Evolutionary conservation across 305 asterid species (phyloP), one percentile per base, ranked within the genome.

Genomic region (Ruellia speciosa): DNA sequence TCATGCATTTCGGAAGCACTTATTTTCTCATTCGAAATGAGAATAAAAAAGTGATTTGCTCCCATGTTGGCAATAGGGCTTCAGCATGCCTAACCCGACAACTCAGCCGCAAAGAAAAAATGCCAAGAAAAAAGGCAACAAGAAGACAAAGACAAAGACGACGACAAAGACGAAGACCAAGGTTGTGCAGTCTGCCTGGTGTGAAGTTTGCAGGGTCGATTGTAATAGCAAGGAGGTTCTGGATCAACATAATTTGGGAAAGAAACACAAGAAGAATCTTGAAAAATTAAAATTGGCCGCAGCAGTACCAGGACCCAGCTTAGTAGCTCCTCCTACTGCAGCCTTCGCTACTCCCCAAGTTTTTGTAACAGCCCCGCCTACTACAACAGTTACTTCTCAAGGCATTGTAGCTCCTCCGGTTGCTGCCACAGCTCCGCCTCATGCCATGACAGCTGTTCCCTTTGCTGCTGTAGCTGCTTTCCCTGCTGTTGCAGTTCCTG

Each of bases 181-280:
- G 78, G 33, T 63, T 18, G 80, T 74, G 43, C 87, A 79, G 64
- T 69, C 83, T 49, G 77, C 69, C 16, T 72, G 79, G 85, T 87
- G 94, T 60, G 88, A 80, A 50, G 75, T 77, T 52, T 87, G 96
- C 78, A 75, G 68, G 66, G 54, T 87, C 33, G 77, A 67, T 62
- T 87, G 90, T 53, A 82, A 77, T 66, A 78, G 79, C 75, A 71
- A 61, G 63, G 75, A 33, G 53, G 81, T 82, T 58, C 85, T 87
- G 9, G 85, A 82, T 34, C 72, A 68, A 46, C 94, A 87, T 74
- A 77, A 69, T 58, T 54, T 63, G 47, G 94, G 96, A 34, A 87
- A 74, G 75, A 87, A 72, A 70, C 96, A 87, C 81, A 66, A 58
- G 62, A 81, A 71, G 72, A 83, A 77, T 70, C 70, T 76, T 62